phyloP scores from a whole-genome alignment of 257 asterid species.

The Solanum corneliomulleri region DNA sequence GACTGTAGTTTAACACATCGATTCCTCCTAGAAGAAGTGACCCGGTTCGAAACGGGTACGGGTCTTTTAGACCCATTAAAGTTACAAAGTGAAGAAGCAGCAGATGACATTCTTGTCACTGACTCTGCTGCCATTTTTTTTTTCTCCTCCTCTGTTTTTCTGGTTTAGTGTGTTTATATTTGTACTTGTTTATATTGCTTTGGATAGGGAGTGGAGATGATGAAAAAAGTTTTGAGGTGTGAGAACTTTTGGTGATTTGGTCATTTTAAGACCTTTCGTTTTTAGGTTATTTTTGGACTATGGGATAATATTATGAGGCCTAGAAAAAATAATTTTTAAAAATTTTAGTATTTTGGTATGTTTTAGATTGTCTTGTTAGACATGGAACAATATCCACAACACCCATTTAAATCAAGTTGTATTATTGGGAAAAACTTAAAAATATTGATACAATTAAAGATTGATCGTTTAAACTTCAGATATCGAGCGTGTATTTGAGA shows the following conservation, averaged over 20 bases:
- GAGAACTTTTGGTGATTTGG: neutral
- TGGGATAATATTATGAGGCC: neutral
- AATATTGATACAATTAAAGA: neutral
- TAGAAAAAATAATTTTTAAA: neutral
- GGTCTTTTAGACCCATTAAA: constrained; percentile 45
- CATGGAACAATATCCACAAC: neutral
- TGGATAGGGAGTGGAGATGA: neutral
- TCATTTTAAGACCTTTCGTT: neutral
- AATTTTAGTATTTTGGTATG: neutral
- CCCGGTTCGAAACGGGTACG: constrained; percentile 25
- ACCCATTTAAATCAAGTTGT: neutral
- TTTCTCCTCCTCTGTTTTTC: neutral
- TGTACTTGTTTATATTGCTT: neutral
- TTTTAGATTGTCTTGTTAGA: neutral
- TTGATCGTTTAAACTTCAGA: neutral
- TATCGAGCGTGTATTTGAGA: neutral
- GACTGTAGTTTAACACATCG: constrained; percentile 28
- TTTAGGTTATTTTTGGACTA: neutral
- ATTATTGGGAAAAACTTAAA: neutral
- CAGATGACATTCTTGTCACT: constrained; percentile 42
- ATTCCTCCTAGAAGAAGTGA: constrained; percentile 31
- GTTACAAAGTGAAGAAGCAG: constrained; percentile 65
- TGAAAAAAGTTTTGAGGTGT: neutral
- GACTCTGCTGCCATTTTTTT: constrained; percentile 64
- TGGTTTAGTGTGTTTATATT: neutral